A percentile compares a stretch with the other conserved stretches of the same genome.
phyloP scores from a whole-genome alignment of 805 yeast genomes.

The Saccharomycopsis javanensis region DNA sequence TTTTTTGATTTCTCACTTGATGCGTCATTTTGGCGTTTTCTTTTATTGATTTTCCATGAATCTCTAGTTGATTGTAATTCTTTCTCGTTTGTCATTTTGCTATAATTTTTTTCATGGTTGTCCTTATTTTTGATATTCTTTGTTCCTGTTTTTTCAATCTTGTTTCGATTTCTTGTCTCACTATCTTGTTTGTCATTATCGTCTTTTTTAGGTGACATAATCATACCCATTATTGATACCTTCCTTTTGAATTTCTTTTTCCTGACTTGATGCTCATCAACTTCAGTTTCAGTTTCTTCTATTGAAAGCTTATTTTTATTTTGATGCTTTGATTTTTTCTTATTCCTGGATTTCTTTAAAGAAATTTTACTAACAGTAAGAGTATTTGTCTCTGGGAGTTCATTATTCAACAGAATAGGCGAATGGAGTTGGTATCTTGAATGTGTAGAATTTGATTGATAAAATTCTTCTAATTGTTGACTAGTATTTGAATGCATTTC shows the following conservation, averaged over 20 bases:
- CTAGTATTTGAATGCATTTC: too few species aligned
- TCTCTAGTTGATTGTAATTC: neutral
- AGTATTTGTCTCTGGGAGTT: too few species aligned
- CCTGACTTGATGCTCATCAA: neutral
- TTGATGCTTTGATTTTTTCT: too few species aligned
- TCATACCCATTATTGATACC: neutral
- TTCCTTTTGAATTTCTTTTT: neutral
- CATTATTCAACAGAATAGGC: too few species aligned
- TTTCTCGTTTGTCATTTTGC: neutral
- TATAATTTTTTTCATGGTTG: neutral
- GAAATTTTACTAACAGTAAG: too few species aligned
- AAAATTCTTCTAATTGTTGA: too few species aligned
- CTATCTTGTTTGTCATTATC: neutral
- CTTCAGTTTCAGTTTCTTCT: too few species aligned
- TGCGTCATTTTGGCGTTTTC: neutral
- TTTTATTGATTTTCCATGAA: neutral
- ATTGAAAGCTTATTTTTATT: too few species aligned
- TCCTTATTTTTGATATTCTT: neutral
- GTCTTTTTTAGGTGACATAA: neutral
- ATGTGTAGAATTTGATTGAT: too few species aligned
- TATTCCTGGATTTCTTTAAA: too few species aligned
- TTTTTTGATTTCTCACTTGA: neutral
- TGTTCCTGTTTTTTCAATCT: neutral
- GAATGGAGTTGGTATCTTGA: too few species aligned
- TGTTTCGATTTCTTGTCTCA: neutral